These are phyloP conservation scores for Ophiostoma piceae DNA, from an alignment of 2,329 filamentous ascomycete species.

Conservation along the genomic window DNA sequence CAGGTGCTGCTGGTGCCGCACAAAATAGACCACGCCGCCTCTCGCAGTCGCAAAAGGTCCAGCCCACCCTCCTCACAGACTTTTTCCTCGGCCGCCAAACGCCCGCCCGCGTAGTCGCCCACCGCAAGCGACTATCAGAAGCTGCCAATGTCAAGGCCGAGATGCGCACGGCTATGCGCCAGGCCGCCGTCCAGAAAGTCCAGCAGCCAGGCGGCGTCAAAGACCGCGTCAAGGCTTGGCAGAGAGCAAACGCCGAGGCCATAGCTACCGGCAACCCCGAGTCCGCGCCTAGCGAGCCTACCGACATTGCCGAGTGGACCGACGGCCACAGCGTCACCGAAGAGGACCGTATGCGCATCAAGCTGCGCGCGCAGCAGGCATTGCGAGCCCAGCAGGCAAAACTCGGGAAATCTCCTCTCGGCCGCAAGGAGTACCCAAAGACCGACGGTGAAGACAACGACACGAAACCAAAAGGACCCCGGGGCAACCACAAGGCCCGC, in stretches of 20 bases:
- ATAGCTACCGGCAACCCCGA: conserved; percentile 49
- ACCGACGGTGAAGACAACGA: conserved; percentile 31
- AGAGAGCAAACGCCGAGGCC: conserved; percentile 67
- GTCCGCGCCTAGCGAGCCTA: conserved; percentile 52
- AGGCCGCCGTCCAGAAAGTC: conserved; percentile 53
- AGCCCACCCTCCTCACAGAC: conserved; percentile 50
- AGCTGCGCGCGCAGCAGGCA: conserved; percentile 42
- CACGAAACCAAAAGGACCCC: conserved; percentile 20
- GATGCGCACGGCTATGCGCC: conserved; percentile 51
- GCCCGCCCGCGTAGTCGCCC: conserved; percentile 48
- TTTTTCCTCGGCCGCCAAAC: conserved; percentile 55
- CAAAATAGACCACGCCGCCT: conserved; percentile 28
- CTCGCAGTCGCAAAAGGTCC: conserved; percentile 40
- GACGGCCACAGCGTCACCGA: conserved; percentile 59
- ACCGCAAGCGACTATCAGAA: conserved; percentile 52
- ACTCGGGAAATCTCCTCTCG: neutral
- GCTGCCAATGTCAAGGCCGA: conserved; percentile 49
- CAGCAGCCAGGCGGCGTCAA: conserved; percentile 63
- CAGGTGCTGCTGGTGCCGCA: conserved; percentile 30
- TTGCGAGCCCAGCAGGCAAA: conserved; percentile 26
- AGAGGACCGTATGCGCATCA: conserved; percentile 53
- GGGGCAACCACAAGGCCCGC: neutral
- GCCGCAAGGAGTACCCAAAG: conserved; percentile 12
- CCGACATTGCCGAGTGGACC: conserved; percentile 55
- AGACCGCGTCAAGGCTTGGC: conserved; percentile 79